Evolutionary conservation across 129 eudicot species (phyloP).

Genomic region (Heracleum sosnowskyi): DNA sequence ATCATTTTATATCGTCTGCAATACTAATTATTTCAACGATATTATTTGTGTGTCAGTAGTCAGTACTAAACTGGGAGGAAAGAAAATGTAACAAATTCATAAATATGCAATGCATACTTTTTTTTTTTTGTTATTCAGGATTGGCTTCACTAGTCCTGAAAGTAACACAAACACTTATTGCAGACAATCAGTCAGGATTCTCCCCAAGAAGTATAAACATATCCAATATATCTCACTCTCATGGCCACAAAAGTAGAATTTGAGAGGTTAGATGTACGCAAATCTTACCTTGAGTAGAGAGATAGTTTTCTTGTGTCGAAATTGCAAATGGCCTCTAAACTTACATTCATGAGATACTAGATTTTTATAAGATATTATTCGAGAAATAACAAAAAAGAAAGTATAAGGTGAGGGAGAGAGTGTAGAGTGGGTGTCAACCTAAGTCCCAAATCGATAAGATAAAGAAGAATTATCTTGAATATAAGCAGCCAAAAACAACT

Average conservation of each 20-base stretch:
- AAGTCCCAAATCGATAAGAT: too few species aligned
- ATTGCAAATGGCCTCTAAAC: neutral
- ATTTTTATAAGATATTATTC: neutral
- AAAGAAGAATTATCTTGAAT: too few species aligned
- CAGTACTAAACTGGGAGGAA: neutral
- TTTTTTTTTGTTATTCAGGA: neutral
- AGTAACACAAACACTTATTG: neutral
- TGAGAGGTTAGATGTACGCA: neutral
- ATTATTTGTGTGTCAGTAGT: neutral
- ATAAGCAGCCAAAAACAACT: too few species aligned
- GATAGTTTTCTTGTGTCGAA: neutral
- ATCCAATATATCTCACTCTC: neutral
- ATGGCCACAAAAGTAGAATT: too few species aligned
- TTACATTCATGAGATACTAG: neutral
- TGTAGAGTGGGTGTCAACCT: too few species aligned
- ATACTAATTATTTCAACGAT: neutral
- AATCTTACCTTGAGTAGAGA: neutral
- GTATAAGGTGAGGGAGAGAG: neutral
- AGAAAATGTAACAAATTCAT: neutral
- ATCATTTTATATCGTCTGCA: neutral
- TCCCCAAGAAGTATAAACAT: neutral
- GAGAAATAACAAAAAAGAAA: neutral
- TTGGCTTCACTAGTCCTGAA: neutral
- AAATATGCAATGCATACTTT: too few species aligned
- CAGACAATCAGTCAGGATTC: neutral